phyloP scores from a whole-genome alignment of 2,329 filamentous ascomycete species.

The Fusarium buxicola region DNA sequence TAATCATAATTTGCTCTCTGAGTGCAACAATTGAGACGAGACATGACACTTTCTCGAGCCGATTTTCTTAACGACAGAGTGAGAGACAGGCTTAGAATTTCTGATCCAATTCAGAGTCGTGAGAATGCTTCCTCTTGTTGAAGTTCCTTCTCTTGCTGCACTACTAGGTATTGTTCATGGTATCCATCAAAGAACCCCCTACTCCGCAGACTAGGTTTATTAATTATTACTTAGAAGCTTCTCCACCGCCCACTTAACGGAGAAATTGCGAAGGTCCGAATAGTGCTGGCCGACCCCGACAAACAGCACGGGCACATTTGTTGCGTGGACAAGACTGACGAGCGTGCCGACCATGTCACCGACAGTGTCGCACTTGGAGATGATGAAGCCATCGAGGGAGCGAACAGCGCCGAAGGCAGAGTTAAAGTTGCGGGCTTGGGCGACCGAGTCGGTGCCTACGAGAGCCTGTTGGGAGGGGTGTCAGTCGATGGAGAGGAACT shows the following conservation, averaged over 20 bases:
- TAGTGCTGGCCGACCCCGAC: conserved; percentile 80
- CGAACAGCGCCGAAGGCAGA: conserved; percentile 85
- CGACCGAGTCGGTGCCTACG: conserved; percentile 94
- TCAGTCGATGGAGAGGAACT: conserved; percentile 6
- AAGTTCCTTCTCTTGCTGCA: conserved; percentile 15
- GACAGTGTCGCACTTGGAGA: conserved; percentile 98
- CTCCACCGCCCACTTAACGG: conserved; percentile 76
- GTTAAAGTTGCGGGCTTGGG: conserved; percentile 97
- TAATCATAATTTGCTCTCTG: conserved; percentile 45
- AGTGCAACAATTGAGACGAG: conserved; percentile 24
- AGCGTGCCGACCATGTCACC: conserved; percentile 98
- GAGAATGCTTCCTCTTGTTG: background rate
- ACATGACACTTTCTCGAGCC: background rate
- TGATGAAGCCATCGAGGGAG: conserved; percentile 94
- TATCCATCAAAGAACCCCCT: background rate
- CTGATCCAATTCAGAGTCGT: background rate
- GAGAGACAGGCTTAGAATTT: background rate
- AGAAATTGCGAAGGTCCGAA: conserved; percentile 74
- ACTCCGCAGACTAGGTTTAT: conserved; percentile 16
- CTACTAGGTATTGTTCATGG: conserved; percentile 18
- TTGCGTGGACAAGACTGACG: conserved; percentile 97
- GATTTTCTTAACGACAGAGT: background rate
- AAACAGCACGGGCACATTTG: conserved; percentile 94
- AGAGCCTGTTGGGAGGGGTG: conserved; percentile 67
- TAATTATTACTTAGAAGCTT: conserved; percentile 68